These are phyloP conservation scores for Dryas integrifolia DNA, from an alignment of 331 rosid genomes.

Conservation along the genomic window DNA sequence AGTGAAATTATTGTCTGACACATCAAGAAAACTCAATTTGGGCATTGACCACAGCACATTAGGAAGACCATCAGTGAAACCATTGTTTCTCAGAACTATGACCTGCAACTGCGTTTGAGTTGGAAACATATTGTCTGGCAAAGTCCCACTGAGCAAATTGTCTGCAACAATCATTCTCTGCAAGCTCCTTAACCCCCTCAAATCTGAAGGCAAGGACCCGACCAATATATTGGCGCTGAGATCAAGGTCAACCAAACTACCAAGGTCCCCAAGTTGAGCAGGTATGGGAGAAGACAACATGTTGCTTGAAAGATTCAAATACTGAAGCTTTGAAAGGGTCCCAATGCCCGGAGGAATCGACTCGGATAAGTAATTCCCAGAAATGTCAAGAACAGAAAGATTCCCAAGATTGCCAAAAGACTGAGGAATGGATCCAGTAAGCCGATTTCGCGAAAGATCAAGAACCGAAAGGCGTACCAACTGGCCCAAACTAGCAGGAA, in stretches of 20 bases:
- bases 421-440: constrained; percentile 53
- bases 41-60: constrained; percentile 58
- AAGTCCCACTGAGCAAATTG: constrained; percentile 52
- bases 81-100: constrained; percentile 51
- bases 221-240: constrained; percentile 62
- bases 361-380: constrained; percentile 58
- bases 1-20: constrained; percentile 67
- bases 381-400: constrained; percentile 65
- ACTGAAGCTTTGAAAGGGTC: constrained; percentile 51
- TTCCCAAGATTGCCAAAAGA: constrained; percentile 50
- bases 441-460: constrained; percentile 63
- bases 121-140: constrained; percentile 47
- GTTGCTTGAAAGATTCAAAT: constrained; percentile 73
- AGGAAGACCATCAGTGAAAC: constrained; percentile 59
- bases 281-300: constrained; percentile 58
- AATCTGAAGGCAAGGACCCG: constrained; percentile 46
- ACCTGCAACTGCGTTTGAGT: constrained; percentile 44
- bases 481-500: constrained; percentile 64
- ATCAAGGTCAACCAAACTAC: constrained; percentile 76
- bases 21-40: constrained; percentile 54
- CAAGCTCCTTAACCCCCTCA: constrained; percentile 59
- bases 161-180: constrained; percentile 44
- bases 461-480: constrained; percentile 54
- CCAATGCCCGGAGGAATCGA: constrained; percentile 55
- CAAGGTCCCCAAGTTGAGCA: constrained; percentile 52